phyloP scores from a whole-genome alignment of 306 rosid genomes.

The Malus sieversii region DNA sequence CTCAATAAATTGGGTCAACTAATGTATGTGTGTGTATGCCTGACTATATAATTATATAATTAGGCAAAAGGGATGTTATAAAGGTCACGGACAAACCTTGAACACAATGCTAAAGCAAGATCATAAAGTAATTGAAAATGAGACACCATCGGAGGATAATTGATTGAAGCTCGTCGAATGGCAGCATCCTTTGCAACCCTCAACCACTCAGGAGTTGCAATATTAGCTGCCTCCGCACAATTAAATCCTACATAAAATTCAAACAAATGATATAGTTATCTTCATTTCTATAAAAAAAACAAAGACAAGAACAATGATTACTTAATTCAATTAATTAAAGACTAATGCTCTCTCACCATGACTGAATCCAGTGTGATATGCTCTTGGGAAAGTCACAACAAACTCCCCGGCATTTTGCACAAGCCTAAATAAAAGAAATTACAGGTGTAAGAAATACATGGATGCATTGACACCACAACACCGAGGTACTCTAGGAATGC shows the following conservation, averaged over 20 bases:
- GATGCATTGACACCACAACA: slow-evolving; percentile 5
- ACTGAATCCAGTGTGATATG: slow-evolving; percentile 98
- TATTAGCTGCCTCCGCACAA: slow-evolving; percentile 96
- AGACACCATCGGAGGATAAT: slow-evolving; percentile 97
- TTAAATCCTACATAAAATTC: slow-evolving; percentile 66
- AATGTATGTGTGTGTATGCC: background rate
- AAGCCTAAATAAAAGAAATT: slow-evolving; percentile 53
- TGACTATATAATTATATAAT: background rate
- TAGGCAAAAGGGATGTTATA: slow-evolving; percentile 17
- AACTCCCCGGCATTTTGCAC: slow-evolving; percentile 98
- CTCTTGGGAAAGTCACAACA: slow-evolving; percentile 99
- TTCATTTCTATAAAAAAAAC: slow-evolving; percentile 11
- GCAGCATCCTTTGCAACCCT: slow-evolving; percentile 97
- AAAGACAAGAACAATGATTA: background rate
- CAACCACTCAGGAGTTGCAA: slow-evolving; percentile 99
- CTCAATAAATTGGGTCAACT: background rate
- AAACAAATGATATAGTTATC: slow-evolving; percentile 18
- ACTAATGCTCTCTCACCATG: slow-evolving; percentile 62
- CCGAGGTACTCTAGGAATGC: slow-evolving; percentile 1
- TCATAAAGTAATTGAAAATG: slow-evolving; percentile 97
- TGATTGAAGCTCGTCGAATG: slow-evolving; percentile 91
- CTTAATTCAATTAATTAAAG: background rate
- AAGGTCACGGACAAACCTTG: slow-evolving; percentile 58
- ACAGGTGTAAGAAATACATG: slow-evolving; percentile 23
- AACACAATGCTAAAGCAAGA: slow-evolving; percentile 83